Evolutionary conservation across 495 filamentous ascomycete species (phyloP).

Genomic region (Podospora fimiseda): DNA sequence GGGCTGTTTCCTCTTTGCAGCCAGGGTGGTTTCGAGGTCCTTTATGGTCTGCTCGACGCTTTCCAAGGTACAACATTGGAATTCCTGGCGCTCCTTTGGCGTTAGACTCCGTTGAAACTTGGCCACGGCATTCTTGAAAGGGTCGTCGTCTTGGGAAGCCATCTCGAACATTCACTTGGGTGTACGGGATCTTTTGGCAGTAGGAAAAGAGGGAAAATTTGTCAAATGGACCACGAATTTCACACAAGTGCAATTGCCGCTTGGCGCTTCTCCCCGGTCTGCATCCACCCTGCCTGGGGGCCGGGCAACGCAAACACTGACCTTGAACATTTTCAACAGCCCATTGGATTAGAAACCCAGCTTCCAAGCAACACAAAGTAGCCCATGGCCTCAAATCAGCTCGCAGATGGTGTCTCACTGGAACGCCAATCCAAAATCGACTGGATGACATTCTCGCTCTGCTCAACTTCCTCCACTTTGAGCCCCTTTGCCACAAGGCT

Average conservation of each 20-base stretch:
- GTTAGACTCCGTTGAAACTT: neutral
- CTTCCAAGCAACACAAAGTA: conserved; percentile 7
- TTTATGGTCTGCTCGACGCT: neutral
- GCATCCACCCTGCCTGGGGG: no score
- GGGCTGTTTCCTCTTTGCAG: neutral
- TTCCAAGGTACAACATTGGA: neutral
- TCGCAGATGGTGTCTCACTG: conserved; percentile 10
- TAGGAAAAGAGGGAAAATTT: neutral
- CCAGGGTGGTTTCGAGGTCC: neutral
- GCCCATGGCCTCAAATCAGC: neutral
- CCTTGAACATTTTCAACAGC: neutral
- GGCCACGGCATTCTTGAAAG: neutral
- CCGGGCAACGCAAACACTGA: no score
- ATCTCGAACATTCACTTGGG: no score
- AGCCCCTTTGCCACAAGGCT: neutral
- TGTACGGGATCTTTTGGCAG: no score
- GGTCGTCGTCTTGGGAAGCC: neutral
- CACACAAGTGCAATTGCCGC: no score
- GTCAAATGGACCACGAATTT: no score
- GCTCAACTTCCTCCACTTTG: neutral
- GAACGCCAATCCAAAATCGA: conserved; percentile 12
- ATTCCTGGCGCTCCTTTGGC: neutral
- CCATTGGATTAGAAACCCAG: conserved; percentile 5
- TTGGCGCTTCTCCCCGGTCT: no score
- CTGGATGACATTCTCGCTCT: conserved; percentile 4